Conservation (phyloP, 2,329 filamentous ascomycete species). For the Fusarium denticulatum region DNA sequence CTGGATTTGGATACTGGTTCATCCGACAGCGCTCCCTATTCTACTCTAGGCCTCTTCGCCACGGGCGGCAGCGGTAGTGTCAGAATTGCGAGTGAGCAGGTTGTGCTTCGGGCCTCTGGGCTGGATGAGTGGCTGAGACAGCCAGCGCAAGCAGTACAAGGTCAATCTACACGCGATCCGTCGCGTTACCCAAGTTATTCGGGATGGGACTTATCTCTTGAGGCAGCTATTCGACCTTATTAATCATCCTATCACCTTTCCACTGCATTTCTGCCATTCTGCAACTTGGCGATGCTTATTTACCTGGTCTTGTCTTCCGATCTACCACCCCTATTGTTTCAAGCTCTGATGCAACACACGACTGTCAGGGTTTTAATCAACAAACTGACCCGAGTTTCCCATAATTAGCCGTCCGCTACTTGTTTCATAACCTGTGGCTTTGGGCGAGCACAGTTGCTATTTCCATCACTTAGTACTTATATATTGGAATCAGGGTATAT, state of each 20-base stretch:
- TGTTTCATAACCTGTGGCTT: neutral
- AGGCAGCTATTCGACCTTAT: constrained; percentile 11
- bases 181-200: constrained; percentile 23
- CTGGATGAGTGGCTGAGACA: constrained; percentile 22
- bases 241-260: neutral
- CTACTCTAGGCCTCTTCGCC: neutral
- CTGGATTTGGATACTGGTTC: neutral
- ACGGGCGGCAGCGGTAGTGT: neutral
- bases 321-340: constrained; percentile 21
- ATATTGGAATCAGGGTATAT: constrained; percentile 3
- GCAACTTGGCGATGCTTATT: constrained; percentile 7
- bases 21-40: neutral
- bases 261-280: neutral
- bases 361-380: neutral
- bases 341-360: constrained; percentile 2
- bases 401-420: neutral
- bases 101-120: constrained; percentile 5
- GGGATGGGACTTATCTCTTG: constrained; percentile 37
- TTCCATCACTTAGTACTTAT: neutral
- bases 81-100: constrained; percentile 2
- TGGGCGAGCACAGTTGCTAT: neutral
- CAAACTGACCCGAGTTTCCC: neutral
- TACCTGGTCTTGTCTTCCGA: constrained; percentile 1
- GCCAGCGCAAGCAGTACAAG: constrained; percentile 19
- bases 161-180: constrained; percentile 23